A percentile compares a stretch with the other conserved stretches of the same genome.
Conservation (phyloP, 2,329 filamentous ascomycete species). For the Aureobasidium sp. region DNA sequence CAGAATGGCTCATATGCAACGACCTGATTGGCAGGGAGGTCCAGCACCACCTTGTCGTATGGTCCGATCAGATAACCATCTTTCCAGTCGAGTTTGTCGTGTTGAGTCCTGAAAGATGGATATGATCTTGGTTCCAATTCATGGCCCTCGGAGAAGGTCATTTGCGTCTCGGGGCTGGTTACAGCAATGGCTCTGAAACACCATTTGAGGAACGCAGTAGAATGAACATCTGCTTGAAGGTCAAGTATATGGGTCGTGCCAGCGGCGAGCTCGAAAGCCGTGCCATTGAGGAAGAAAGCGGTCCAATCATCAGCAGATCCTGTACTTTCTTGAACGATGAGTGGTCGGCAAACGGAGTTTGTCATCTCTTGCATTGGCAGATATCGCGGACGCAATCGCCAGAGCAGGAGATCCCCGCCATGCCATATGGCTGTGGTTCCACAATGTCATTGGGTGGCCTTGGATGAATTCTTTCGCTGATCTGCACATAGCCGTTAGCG, state of each 20-base stretch:
- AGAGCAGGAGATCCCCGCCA: constrained; percentile 35
- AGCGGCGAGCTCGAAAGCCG: not conserved
- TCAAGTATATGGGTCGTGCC: not conserved
- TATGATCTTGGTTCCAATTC: not conserved
- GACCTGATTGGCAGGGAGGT: not conserved
- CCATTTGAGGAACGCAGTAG: not conserved
- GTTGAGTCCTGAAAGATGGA: not conserved
- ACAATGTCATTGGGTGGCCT: not conserved
- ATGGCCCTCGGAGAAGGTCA: not conserved
- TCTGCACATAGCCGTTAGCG: not conserved
- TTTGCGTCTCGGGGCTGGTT: not conserved
- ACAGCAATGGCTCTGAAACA: not conserved
- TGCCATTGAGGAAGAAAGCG: not conserved
- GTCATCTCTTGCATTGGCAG: constrained; percentile 31
- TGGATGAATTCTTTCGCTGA: not conserved
- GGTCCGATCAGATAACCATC: not conserved
- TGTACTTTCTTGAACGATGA: not conserved
- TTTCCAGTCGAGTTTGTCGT: not conserved
- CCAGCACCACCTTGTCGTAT: not conserved
- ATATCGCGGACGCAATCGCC: constrained; percentile 32
- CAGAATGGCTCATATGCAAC: not conserved
- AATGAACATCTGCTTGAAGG: not conserved
- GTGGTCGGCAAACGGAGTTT: not conserved
- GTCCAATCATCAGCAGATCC: not conserved
- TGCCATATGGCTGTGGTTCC: not conserved